Conservation (phyloP, 345 rosid genomes). For the Theobroma cacao region DNA sequence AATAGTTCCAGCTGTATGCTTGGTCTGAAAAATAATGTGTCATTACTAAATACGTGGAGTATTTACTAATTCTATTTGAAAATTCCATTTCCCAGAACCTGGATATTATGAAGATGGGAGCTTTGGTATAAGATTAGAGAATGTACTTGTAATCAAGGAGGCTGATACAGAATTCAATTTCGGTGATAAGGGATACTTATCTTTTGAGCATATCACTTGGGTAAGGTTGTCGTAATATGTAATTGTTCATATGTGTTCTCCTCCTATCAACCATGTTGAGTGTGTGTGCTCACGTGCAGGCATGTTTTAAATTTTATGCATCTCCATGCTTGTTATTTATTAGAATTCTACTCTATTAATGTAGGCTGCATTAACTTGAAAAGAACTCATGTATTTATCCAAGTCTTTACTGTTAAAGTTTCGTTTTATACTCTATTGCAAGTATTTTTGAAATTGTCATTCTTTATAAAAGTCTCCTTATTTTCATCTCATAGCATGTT, state of each 20-base stretch:
- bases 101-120: constrained; percentile 94
- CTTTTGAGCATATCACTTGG: constrained; percentile 97
- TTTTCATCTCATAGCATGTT: not conserved
- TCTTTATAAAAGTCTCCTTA: not conserved
- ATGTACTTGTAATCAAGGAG: constrained; percentile 74
- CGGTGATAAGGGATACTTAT: constrained; percentile 86
- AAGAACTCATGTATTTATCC: no score
- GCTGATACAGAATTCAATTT: constrained; percentile 79
- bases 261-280: not conserved
- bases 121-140: constrained; percentile 96
- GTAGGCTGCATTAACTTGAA: not conserved
- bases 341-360: not conserved
- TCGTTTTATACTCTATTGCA: not conserved
- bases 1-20: not conserved
- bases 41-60: not conserved
- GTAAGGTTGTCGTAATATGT: constrained; percentile 35
- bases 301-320: not conserved
- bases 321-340: not conserved
- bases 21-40: not conserved
- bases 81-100: constrained; percentile 55
- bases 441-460: not conserved
- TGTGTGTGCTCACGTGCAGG: no score
- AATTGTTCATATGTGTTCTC: not conserved
- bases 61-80: not conserved
- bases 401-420: not conserved